Conservation (phyloP, 1,284 basidiomycete genomes). For the Irpex rosettiformis region DNA sequence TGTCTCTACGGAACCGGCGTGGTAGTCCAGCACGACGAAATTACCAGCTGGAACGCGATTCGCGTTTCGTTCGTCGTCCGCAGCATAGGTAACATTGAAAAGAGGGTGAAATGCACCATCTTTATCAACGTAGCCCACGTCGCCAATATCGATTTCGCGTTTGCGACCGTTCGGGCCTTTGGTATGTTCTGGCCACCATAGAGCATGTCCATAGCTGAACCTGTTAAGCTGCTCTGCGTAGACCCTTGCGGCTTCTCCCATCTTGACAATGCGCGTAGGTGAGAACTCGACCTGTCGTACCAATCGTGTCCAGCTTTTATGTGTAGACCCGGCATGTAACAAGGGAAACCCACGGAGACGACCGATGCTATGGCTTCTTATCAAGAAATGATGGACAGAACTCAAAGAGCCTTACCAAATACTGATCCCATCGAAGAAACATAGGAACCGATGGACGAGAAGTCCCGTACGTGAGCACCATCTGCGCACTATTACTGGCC, state of each 20-base stretch:
- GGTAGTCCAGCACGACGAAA: background rate
- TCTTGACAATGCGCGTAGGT: too few relatives aligned
- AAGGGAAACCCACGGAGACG: too few relatives aligned
- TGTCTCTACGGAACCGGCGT: background rate
- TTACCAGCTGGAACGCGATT: background rate
- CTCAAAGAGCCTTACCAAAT: too few relatives aligned
- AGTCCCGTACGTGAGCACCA: too few relatives aligned
- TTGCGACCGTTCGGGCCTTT: background rate
- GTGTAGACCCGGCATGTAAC: too few relatives aligned
- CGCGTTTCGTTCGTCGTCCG: conserved; percentile 4
- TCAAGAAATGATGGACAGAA: too few relatives aligned
- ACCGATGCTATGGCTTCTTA: too few relatives aligned
- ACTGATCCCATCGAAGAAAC: too few relatives aligned
- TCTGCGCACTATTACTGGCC: too few relatives aligned
- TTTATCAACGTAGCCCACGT: conserved; percentile 7
- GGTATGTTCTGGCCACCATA: background rate
- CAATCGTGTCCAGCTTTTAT: too few relatives aligned
- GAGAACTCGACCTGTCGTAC: too few relatives aligned
- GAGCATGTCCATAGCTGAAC: background rate
- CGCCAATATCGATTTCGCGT: conserved; percentile 7
- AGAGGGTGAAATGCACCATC: conserved; percentile 13
- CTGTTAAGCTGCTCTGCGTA: conserved; percentile 1
- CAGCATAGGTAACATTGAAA: conserved; percentile 8
- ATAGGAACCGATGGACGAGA: too few relatives aligned
- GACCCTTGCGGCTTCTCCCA: background rate